Evolutionary conservation across 208 protist genomes (phyloP).

Genomic region (Tritrichomonas foetus): DNA sequence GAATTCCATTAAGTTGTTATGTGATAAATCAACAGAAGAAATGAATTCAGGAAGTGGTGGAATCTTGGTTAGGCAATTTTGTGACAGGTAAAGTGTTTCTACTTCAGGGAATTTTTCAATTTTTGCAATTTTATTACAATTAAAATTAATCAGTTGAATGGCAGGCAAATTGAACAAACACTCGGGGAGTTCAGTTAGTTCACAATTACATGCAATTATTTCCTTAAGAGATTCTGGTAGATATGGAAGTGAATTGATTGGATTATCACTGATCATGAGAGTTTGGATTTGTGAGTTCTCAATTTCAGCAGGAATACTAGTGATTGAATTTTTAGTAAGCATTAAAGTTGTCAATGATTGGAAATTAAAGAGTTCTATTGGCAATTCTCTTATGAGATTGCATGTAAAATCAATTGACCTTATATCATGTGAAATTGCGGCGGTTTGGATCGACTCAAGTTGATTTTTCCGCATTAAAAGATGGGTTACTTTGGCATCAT

Average conservation of each 20-base stretch:
- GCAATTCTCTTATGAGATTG: neutral
- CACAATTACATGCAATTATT: neutral
- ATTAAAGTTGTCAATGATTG: neutral
- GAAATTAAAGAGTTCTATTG: neutral
- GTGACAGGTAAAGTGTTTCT: neutral
- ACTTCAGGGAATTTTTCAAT: neutral
- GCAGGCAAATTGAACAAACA: neutral
- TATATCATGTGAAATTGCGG: neutral
- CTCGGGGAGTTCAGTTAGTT: neutral
- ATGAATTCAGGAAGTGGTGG: neutral
- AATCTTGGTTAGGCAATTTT: neutral
- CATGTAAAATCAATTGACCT: neutral
- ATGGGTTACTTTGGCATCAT: neutral
- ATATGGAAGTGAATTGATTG: neutral
- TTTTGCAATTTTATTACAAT: neutral
- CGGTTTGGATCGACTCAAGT: neutral
- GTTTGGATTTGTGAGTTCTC: neutral
- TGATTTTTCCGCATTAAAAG: neutral
- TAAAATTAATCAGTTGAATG: neutral
- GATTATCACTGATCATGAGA: slow-evolving; percentile 6
- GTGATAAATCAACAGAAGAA: neutral
- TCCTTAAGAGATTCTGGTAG: neutral
- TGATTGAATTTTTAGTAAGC: neutral
- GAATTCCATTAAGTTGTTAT: neutral
- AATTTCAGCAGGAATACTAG: neutral